Conservation (phyloP, 2,329 filamentous ascomycete genomes). For the Aspergillus pseudoglaucus region DNA sequence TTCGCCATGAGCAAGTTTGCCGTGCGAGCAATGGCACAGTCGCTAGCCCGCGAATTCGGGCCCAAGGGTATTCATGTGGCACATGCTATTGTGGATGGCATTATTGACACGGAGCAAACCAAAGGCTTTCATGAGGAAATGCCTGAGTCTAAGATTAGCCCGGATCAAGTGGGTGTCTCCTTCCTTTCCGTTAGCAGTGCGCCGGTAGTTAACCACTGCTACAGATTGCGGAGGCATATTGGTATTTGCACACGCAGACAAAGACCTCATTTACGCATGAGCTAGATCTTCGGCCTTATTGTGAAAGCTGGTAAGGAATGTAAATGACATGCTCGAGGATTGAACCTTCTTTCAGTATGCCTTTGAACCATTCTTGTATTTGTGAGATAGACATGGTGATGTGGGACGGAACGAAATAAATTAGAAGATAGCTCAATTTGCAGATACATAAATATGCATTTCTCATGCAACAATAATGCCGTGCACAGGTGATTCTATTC, state of each 20-base stretch:
- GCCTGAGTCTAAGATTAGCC: slow-evolving; percentile 46
- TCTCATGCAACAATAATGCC: too few relatives aligned
- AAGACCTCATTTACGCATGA: slow-evolving; percentile 49
- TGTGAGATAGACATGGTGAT: too few relatives aligned
- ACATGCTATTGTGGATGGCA: slow-evolving; percentile 51
- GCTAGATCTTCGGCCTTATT: slow-evolving; percentile 42
- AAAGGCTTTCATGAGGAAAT: slow-evolving; percentile 30
- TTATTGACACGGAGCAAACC: slow-evolving; percentile 50
- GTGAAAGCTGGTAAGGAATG: slow-evolving; percentile 14
- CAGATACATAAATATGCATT: too few relatives aligned
- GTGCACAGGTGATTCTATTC: too few relatives aligned
- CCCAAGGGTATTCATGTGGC: slow-evolving; percentile 51
- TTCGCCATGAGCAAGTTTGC: slow-evolving; percentile 51
- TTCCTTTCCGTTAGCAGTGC: slow-evolving; percentile 1
- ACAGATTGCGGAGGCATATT: slow-evolving; percentile 51
- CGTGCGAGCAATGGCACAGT: slow-evolving; percentile 45
- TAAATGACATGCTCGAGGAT: too few relatives aligned
- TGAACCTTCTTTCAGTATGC: too few relatives aligned
- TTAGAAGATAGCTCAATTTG: too few relatives aligned
- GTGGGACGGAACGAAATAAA: too few relatives aligned
- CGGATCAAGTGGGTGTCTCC: slow-evolving; percentile 38
- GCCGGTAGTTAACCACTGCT: neutral
- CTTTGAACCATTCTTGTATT: too few relatives aligned
- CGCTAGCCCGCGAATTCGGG: slow-evolving; percentile 49
- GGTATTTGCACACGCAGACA: slow-evolving; percentile 49